Percentiles rank a stretch among this genome's conserved stretches.
Evolutionary conservation across 345 rosid genomes (phyloP).

Genomic region (Camelina sativa): DNA sequence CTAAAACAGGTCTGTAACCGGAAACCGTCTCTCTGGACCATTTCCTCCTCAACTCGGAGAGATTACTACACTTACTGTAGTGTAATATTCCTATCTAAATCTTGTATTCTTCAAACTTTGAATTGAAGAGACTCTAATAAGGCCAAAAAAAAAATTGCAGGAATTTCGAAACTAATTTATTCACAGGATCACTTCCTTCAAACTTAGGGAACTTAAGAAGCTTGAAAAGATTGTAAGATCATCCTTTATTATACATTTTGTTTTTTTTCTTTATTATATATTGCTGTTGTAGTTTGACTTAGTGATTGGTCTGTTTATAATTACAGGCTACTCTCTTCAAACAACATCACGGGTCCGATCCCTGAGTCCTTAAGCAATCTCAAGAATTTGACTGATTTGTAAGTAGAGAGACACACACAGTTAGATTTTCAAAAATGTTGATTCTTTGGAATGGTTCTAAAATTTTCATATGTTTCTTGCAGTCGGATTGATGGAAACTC

Average conservation of each 20-base stretch:
- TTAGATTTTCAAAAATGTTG: background rate
- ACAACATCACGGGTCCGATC: constrained; percentile 72
- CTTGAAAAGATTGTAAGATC: constrained; percentile 62
- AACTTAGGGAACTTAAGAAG: constrained; percentile 64
- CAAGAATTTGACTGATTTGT: constrained; percentile 73
- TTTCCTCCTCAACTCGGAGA: constrained; percentile 67
- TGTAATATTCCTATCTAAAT: constrained; percentile 57
- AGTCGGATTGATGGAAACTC: constrained; percentile 82
- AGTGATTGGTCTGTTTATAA: constrained; percentile 29
- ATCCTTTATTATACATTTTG: background rate
- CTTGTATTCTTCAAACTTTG: background rate
- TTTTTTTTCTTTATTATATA: background rate
- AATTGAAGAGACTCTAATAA: constrained; percentile 11
- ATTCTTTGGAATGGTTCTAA: background rate
- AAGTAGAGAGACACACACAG: constrained; percentile 43
- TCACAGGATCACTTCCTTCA: constrained; percentile 65
- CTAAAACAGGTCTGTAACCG: constrained; percentile 55
- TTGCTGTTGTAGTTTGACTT: background rate
- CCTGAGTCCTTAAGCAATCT: constrained; percentile 71
- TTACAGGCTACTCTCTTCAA: constrained; percentile 70
- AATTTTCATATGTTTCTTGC: constrained; percentile 30
- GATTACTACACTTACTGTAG: constrained; percentile 54
- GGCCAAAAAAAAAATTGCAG: constrained; percentile 40
- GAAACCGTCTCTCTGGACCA: constrained; percentile 70
- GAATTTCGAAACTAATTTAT: constrained; percentile 62